Base-by-base conservation (phyloP, 2,329 filamentous ascomycete species). In the Escovopsis sp. region DNA sequence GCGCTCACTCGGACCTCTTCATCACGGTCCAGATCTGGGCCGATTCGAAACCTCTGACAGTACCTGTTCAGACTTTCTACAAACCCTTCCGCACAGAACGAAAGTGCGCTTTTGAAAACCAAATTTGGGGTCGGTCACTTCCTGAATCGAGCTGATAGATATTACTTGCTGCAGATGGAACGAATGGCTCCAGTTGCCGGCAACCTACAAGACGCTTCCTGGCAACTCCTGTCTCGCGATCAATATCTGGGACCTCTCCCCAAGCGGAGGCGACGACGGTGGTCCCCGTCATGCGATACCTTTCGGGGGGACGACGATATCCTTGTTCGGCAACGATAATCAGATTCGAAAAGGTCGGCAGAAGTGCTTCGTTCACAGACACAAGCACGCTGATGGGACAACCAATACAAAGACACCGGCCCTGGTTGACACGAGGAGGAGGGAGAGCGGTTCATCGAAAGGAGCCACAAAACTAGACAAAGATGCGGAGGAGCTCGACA, bases 1-100 rank as follows among this genome's bases (percentile, higher is more conserved):
- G 84, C 60, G 68, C 81, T 1, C 68, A 81, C 57, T 95, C 87
- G 24, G 91, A 98, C 58, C 79, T 98, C 38, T 95, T 89, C 56
- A 80, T 94, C 39, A 95, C 88, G 1, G 83, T 81, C 8, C 91
- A 96, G 61, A 74, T 96, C 53, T 98, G 89, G 82, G 85, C 88
- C 11, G 87, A 93, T 53, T 95, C 88, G 25, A 98, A 98, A 59
- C 87, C 89, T 31, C 66, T 98, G 50, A 93, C 88, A 0, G 84
- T 96, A 1, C 84, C 87, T 0, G 74, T 93, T 10, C 89, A 96
- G 60, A 98, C 91, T 3, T 75, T 86, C 20, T 96, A 96, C 64
- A 94, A 87, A 56, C 67, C 85, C 7, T 96, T 98, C 58, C 86
- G 87, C 57, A 74, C 73, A 31, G 77, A 81, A 54, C 66, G 79